These are phyloP conservation scores for Cryphonectria nitschkei DNA, from an alignment of 2,329 filamentous ascomycete species.

Conservation along the genomic window DNA sequence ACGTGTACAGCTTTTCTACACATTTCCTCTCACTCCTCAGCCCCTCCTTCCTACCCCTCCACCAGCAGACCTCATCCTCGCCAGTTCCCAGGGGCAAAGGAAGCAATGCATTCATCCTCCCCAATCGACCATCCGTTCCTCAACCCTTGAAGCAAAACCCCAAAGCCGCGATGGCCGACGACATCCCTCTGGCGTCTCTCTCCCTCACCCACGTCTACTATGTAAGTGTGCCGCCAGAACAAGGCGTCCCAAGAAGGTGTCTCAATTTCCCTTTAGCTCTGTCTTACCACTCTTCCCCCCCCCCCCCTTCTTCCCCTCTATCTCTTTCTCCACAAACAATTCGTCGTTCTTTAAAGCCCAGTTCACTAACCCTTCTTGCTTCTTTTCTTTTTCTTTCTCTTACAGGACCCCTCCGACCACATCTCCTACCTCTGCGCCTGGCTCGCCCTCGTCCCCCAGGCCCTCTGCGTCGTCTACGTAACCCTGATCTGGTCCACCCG, in stretches of 20 bases:
- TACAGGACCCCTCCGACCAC: conserved; percentile 80
- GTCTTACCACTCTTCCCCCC: conserved; percentile 10
- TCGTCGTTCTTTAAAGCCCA: too few relatives aligned
- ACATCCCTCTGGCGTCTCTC: conserved; percentile 76
- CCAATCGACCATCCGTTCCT: background rate
- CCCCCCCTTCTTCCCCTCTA: background rate
- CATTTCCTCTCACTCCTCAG: background rate
- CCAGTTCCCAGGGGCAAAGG: conserved; percentile 18
- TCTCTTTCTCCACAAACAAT: background rate
- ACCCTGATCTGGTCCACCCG: conserved; percentile 90
- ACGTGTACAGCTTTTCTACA: background rate
- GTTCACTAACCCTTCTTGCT: too few relatives aligned
- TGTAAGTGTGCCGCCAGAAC: conserved; percentile 55
- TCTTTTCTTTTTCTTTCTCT: background rate
- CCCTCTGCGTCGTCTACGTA: conserved; percentile 85
- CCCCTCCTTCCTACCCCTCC: background rate
- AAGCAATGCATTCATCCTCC: conserved; percentile 13
- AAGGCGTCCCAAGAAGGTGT: background rate
- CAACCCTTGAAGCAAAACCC: background rate
- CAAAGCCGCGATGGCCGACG: conserved; percentile 42
- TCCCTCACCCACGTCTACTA: conserved; percentile 97
- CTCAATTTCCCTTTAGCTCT: background rate
- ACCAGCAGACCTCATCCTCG: conserved; percentile 7
- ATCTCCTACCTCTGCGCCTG: conserved; percentile 89
- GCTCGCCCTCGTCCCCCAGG: conserved; percentile 92